Evolutionary conservation across 2,329 filamentous ascomycete genomes (phyloP), one percentile per base, ranked within the genome.

Genomic region (Hypoxylon sp.): DNA sequence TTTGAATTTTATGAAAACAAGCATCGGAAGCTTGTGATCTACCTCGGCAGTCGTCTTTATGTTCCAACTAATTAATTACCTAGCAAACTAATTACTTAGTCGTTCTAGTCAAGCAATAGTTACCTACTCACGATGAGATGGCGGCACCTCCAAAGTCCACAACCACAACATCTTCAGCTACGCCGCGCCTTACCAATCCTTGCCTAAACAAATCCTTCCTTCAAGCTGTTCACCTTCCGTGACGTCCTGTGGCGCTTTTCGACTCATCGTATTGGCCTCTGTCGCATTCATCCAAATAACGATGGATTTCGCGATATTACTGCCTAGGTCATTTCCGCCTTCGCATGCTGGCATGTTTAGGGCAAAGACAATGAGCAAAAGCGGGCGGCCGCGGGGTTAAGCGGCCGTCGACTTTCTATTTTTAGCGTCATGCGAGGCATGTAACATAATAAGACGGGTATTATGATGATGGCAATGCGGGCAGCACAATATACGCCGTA

Each of bases 371-470:
- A 38, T 19, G 32, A 34, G 12, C 26, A 17, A 31, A 48, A 23
- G 35, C 44, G 36, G 54, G 45, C 21, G 40, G 21, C 45, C 44
- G 49, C 49, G 54, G 54, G 54, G 54, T 57, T 34, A 36, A 50
- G 51, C 35, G 29, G 34, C 34, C 20, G 23, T 46, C 41, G 40
- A 34, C 13, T 36, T n/a, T 57, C 54, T 57, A 57, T 57, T 57
- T 57, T 57, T 57, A 57, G 54, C 9, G 9, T 21, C 11, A 2
- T 44, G 20, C 9, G 20, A 36, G 21, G 31, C 30, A 51, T 54
- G 50, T 42, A 48, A 48, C 42, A 46, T 55, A 58, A 58, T 52
- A 55, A 49, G 40, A 55, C 55, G 55, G 51, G 44, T 52, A 50
- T 58, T 58, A 51, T 58, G 38, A 55, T 35, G 38, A 48, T 35